A percentile compares a stretch with the other conserved stretches of the same genome.
Conservation (phyloP, 306 rosid species). For the Senna siamea region DNA sequence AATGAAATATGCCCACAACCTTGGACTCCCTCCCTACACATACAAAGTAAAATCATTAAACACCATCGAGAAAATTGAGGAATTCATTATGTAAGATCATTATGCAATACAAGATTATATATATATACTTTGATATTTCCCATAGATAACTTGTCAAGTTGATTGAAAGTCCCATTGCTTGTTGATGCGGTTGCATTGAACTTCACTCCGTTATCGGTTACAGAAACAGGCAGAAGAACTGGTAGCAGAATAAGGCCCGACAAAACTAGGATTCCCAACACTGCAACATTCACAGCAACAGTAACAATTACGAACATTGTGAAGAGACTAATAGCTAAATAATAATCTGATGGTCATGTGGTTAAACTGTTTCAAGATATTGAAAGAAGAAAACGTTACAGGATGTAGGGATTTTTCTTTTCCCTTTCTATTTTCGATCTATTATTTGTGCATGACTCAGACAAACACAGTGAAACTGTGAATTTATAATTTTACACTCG, state of each 20-base stretch:
- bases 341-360: too few relatives aligned
- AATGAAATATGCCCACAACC: slow-evolving; percentile 81
- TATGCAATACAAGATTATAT: neutral
- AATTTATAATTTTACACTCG: too few relatives aligned
- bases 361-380: too few relatives aligned
- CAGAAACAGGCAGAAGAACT: slow-evolving; percentile 75
- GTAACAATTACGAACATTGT: slow-evolving; percentile 23
- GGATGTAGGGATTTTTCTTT: too few relatives aligned
- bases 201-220: slow-evolving; percentile 52
- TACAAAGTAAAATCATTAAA: too few relatives aligned
- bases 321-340: too few relatives aligned
- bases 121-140: slow-evolving; percentile 63
- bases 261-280: slow-evolving; percentile 65
- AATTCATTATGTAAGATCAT: neutral
- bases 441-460: too few relatives aligned
- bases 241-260: slow-evolving; percentile 82
- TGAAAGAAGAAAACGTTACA: too few relatives aligned
- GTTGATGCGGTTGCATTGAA: slow-evolving; percentile 6
- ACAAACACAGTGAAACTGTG: too few relatives aligned
- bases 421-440: too few relatives aligned
- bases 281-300: slow-evolving; percentile 51
- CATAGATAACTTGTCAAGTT: slow-evolving; percentile 80
- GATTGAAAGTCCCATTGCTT: slow-evolving; percentile 64
- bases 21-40: slow-evolving; percentile 56
- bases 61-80: too few relatives aligned